These are phyloP conservation scores for Niveomyces coronatus DNA, from an alignment of 2,329 filamentous ascomycete species.

Conservation along the genomic window DNA sequence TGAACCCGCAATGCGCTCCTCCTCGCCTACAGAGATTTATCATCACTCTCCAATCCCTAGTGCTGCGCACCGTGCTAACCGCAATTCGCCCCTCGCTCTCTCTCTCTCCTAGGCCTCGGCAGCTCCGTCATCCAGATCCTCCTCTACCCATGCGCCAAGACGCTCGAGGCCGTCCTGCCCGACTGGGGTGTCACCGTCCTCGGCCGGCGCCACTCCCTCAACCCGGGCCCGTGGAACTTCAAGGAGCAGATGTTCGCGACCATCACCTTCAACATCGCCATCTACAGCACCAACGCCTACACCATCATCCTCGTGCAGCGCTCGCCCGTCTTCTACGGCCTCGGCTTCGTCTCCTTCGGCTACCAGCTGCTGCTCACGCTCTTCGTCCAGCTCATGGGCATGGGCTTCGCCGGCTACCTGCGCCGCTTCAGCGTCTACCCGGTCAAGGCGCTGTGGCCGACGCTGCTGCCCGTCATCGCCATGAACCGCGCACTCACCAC, in stretches of 20 bases:
- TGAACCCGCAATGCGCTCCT: no score
- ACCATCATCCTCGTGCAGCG: slow-evolving; percentile 36
- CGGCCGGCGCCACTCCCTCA: slow-evolving; percentile 33
- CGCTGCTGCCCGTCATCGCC: slow-evolving; percentile 35
- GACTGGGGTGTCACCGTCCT: slow-evolving; percentile 33
- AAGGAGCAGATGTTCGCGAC: slow-evolving; percentile 53
- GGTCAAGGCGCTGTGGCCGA: slow-evolving; percentile 41
- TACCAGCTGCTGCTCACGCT: slow-evolving; percentile 39
- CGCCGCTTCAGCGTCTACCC: slow-evolving; percentile 43
- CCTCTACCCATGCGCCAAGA: slow-evolving; percentile 35
- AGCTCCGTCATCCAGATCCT: slow-evolving; percentile 34
- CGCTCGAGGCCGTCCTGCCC: slow-evolving; percentile 32
- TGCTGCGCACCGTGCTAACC: no score
- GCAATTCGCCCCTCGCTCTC: no score
- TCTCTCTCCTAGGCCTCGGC: slow-evolving; percentile 16
- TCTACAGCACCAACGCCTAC: slow-evolving; percentile 34
- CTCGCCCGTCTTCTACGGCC: slow-evolving; percentile 33
- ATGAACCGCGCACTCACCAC: slow-evolving; percentile 37
- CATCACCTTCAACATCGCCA: slow-evolving; percentile 45
- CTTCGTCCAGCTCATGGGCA: slow-evolving; percentile 43
- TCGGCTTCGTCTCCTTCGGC: slow-evolving; percentile 27
- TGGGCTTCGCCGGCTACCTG: slow-evolving; percentile 41
- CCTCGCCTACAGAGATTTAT: no score
- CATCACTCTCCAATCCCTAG: no score
- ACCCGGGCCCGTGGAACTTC: slow-evolving; percentile 44